Evolutionary conservation across 768 basidiomycete species (phyloP).

Genomic region (Tylopilus sp.): DNA sequence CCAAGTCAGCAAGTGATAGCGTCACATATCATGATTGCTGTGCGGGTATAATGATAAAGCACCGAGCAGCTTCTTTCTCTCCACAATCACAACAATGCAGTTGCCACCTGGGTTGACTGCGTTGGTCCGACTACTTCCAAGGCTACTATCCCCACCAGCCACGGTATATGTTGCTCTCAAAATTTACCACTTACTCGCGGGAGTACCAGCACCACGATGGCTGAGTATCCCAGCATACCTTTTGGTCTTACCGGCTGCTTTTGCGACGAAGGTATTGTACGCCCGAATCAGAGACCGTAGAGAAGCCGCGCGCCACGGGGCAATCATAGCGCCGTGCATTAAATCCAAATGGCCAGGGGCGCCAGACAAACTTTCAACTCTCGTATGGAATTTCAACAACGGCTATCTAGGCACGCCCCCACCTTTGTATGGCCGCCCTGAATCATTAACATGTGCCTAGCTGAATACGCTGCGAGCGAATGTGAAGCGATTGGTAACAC

Average conservation of each 20-base stretch:
- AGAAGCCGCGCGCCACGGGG: background rate
- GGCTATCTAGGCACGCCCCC: constrained; percentile 47
- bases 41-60: background rate
- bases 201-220: constrained; percentile 9
- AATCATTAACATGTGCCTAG: constrained; percentile 12
- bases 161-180: constrained; percentile 11
- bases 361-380: background rate
- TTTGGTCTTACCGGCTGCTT: constrained; percentile 22
- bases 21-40: no score
- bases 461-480: constrained; percentile 10
- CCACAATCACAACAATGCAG: constrained; percentile 9
- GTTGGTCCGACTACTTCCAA: constrained; percentile 29
- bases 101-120: constrained; percentile 34
- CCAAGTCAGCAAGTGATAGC: no score
- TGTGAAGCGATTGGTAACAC: constrained; percentile 24
- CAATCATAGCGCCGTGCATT: background rate
- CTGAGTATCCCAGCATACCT: constrained; percentile 16
- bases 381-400: constrained; percentile 32
- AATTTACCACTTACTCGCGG: constrained; percentile 9
- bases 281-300: constrained; percentile 40
- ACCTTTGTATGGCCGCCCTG: background rate
- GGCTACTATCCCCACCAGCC: constrained; percentile 18
- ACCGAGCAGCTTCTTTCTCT: no score
- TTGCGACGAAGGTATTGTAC: constrained; percentile 33
- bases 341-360: background rate